These are phyloP conservation scores for Fusarium albosuccineum DNA, from an alignment of 2,329 filamentous ascomycete species.

Conservation along the genomic window DNA sequence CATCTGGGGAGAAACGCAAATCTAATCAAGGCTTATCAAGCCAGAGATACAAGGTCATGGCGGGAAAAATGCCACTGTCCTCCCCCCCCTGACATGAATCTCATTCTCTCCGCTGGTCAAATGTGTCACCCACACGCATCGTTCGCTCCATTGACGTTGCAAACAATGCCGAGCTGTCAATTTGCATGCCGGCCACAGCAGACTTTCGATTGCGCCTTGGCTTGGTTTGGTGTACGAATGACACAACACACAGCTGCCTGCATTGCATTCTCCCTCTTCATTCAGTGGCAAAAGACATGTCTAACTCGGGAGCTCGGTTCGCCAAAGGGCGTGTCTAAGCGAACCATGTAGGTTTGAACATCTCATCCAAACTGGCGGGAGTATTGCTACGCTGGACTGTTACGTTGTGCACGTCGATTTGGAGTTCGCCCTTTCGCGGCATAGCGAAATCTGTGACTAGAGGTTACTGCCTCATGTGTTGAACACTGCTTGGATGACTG, in stretches of 20 bases:
- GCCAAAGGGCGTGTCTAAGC: background rate
- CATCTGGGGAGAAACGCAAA: constrained; percentile 4
- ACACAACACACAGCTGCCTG: background rate
- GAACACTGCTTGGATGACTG: background rate
- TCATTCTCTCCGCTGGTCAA: background rate
- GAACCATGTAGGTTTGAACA: background rate
- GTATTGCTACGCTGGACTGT: background rate
- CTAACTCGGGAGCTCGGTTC: background rate
- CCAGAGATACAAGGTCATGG: constrained; percentile 4
- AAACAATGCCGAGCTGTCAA: constrained; percentile 12
- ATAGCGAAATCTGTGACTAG: background rate
- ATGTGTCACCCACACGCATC: constrained; percentile 3
- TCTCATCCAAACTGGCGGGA: background rate
- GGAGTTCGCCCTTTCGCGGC: background rate
- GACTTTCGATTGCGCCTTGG: background rate
- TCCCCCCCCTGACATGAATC: constrained; percentile 6
- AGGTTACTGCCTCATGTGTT: background rate
- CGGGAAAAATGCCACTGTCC: constrained; percentile 21
- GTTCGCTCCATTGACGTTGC: constrained; percentile 13
- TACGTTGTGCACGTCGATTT: background rate
- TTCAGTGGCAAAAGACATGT: constrained; percentile 28
- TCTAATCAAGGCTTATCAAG: constrained; percentile 16
- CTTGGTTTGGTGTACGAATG: constrained; percentile 2
- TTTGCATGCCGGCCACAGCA: constrained; percentile 6
- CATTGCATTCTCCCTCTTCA: constrained; percentile 1